Evolutionary conservation across 2,329 filamentous ascomycete species (phyloP).

Genomic region (Didymella glomerata): DNA sequence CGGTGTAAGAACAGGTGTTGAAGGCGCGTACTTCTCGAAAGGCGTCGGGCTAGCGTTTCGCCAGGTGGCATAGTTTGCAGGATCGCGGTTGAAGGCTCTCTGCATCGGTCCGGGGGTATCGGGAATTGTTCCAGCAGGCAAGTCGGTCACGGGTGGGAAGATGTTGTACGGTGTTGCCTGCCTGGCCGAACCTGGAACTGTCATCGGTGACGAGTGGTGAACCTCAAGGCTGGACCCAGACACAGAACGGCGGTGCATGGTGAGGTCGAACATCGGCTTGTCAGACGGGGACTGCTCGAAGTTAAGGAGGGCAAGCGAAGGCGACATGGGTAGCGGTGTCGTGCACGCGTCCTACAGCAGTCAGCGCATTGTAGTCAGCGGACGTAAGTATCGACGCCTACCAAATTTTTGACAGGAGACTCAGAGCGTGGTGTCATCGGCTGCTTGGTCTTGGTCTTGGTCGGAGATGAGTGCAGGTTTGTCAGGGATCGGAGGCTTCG

Average conservation of each 20-base stretch:
- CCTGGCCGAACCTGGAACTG: slow-evolving; percentile 31
- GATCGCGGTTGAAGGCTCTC: slow-evolving; percentile 30
- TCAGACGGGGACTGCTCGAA: slow-evolving; percentile 39
- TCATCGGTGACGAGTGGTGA: slow-evolving; percentile 42
- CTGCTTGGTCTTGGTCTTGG: slow-evolving; percentile 29
- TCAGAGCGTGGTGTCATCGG: background rate
- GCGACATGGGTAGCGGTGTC: slow-evolving; percentile 12
- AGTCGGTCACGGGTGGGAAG: slow-evolving; percentile 6
- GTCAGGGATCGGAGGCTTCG: slow-evolving; percentile 41
- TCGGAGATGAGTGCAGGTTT: slow-evolving; percentile 31
- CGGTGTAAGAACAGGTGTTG: slow-evolving; percentile 30
- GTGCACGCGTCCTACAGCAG: background rate
- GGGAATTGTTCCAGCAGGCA: slow-evolving; percentile 39
- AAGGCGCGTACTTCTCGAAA: background rate
- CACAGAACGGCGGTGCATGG: background rate
- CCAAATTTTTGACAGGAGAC: background rate
- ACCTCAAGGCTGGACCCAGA: slow-evolving; percentile 31
- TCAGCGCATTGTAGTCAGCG: background rate
- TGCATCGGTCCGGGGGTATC: slow-evolving; percentile 42
- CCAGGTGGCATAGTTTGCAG: slow-evolving; percentile 10
- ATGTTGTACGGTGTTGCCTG: slow-evolving; percentile 8
- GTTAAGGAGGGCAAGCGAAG: slow-evolving; percentile 38
- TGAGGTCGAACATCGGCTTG: slow-evolving; percentile 37
- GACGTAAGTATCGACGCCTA: background rate
- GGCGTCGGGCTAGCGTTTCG: slow-evolving; percentile 9